A percentile compares a stretch with the other conserved stretches of the same genome.
Conservation (phyloP, 768 basidiomycete genomes). For the Rickenella mellea region DNA sequence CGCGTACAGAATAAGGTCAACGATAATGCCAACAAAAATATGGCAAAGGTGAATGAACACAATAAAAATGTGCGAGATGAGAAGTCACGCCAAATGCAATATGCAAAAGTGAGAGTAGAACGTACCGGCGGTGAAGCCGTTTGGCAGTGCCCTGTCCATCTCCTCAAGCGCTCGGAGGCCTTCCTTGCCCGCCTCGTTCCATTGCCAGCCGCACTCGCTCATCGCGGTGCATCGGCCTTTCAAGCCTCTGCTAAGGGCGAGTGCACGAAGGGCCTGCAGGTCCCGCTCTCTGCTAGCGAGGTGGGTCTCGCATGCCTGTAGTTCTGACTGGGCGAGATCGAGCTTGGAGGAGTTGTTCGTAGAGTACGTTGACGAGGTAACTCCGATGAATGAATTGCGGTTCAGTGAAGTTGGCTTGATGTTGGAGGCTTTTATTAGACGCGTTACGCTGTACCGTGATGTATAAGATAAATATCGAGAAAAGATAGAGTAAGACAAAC, state of each 20-base stretch:
- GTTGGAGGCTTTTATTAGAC: slow-evolving; percentile 72
- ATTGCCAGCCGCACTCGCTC: slow-evolving; percentile 58
- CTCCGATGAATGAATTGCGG: slow-evolving; percentile 24
- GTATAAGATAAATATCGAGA: neutral
- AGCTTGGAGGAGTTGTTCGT: slow-evolving; percentile 33
- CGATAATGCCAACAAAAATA: neutral
- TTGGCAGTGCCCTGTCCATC: neutral
- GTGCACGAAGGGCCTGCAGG: slow-evolving; percentile 40
- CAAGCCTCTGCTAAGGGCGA: slow-evolving; percentile 54
- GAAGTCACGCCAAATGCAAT: neutral
- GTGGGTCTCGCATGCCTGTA: slow-evolving; percentile 76
- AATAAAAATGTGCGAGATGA: neutral
- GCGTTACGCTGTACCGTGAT: slow-evolving; percentile 47
- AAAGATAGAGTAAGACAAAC: slow-evolving; percentile 16
- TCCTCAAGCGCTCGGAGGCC: slow-evolving; percentile 36
- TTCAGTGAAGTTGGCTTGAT: slow-evolving; percentile 34
- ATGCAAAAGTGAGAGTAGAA: neutral
- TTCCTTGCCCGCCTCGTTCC: slow-evolving; percentile 59
- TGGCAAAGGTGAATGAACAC: neutral
- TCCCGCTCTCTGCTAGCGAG: slow-evolving; percentile 62
- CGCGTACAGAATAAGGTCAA: neutral
- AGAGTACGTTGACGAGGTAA: slow-evolving; percentile 7
- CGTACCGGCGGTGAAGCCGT: neutral
- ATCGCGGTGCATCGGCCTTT: slow-evolving; percentile 54
- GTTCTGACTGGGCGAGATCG: slow-evolving; percentile 57